Evolutionary conservation across 176 grass and related monocot species (phyloP).

Genomic region (Avena sativa): DNA sequence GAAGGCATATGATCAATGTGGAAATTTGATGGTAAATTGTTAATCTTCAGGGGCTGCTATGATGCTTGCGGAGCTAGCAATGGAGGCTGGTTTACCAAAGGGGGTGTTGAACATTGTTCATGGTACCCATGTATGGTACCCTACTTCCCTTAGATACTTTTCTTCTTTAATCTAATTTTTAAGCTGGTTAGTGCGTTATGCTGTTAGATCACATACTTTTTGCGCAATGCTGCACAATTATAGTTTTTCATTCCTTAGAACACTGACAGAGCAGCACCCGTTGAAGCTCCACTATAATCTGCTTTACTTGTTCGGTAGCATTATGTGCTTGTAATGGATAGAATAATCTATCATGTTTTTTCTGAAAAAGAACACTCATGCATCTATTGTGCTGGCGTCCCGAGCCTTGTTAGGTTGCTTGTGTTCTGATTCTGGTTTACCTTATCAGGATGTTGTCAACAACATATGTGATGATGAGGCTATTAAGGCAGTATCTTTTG

Average conservation of each 20-base stretch:
- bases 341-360: constrained; percentile 24
- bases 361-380: not conserved
- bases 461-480: constrained; percentile 93
- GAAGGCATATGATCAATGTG: not conserved
- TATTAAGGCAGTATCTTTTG: constrained; percentile 98
- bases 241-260: not conserved
- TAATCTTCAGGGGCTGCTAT: constrained; percentile 81
- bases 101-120: constrained; percentile 98
- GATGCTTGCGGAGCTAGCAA: constrained; percentile 93
- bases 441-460: constrained; percentile 88
- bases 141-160: not conserved
- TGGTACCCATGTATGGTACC: constrained; percentile 85
- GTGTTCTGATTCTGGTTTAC: constrained; percentile 39
- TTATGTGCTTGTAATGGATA: constrained; percentile 24
- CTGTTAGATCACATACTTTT: constrained; percentile 15
- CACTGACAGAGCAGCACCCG: not conserved
- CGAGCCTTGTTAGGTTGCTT: constrained; percentile 32
- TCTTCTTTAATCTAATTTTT: not conserved
- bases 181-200: not conserved
- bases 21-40: constrained; percentile 32
- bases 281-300: constrained; percentile 23
- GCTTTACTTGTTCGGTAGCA: not conserved
- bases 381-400: constrained; percentile 19
- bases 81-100: constrained; percentile 92
- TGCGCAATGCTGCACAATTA: not conserved